Evolutionary conservation across 208 protist genomes (phyloP), one percentile per base, ranked within the genome.

Genomic region (Wallacemonas sp.): DNA sequence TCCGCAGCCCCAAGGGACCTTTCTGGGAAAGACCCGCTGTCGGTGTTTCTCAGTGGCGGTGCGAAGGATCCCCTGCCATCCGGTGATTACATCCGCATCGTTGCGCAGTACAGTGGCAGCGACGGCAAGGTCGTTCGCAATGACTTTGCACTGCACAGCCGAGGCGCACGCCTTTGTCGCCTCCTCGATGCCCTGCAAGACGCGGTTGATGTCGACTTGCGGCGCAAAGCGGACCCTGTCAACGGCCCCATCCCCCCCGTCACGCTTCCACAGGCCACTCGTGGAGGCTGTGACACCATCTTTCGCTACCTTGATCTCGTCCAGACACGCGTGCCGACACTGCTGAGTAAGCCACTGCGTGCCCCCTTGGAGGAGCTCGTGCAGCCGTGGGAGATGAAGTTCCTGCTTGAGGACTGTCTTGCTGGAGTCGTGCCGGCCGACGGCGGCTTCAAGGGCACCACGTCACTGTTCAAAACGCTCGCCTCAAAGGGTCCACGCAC

Each of bases 331-430:
- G 72, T 92, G 32, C 89, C 89, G 19, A 87, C 86, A 21, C 72
- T 88, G 46, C 46, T 95, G 24, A 88, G 83, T 64, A 92, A 91
- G 61, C 89, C 89, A 26, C 74, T 95, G 48, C 78, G 87, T 17
- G 86, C 84, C 2, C 89, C 89, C 43, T 29, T 95, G 26, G 86
- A 93, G 68, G 89, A 93, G 66, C 70, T 92, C 17, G 72, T 91
- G n/a, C 82, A 92, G 60, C 73, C 82, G 38, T 95, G 89, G 87
- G 89, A 95, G 55, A 76, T 93, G 75, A 74, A 71, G 1, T 95
- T 88, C 68, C 55, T 95, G 0, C 36, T 88, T 5, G 58, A 80
- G 9, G 21, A 85, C 12, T 92, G 85, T 56, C 77, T 90, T 49
- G 56, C 24, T 33, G 61, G 68, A n/a, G 52, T 49, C 8, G 41